A percentile compares a stretch with the other conserved stretches of the same genome.
These are phyloP conservation scores for Cinnamomum micranthum DNA, from an alignment of 164 flowering plant genomes.

Conservation along the genomic window DNA sequence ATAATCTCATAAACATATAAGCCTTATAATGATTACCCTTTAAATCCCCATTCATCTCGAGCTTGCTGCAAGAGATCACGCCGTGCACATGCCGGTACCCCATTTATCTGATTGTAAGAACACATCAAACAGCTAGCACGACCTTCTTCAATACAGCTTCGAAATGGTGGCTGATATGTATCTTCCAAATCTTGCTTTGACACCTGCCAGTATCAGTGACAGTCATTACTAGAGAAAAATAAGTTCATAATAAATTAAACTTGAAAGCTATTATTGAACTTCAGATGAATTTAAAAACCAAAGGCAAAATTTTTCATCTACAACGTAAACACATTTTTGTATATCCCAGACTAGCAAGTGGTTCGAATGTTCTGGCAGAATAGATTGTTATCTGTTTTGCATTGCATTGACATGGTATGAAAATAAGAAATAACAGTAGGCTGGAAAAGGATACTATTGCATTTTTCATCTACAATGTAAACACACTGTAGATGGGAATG, in stretches of 20 bases:
- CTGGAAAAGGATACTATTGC: not conserved
- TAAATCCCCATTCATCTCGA: slow-evolving; percentile 77
- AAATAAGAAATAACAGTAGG: not conserved
- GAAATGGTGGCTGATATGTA: slow-evolving; percentile 82
- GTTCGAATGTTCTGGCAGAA: not conserved
- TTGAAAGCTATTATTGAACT: not conserved
- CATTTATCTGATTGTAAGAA: slow-evolving; percentile 81
- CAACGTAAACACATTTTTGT: too few relatives aligned
- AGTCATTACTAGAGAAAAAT: not conserved
- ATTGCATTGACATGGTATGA: not conserved
- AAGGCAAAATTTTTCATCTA: not conserved
- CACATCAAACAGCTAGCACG: slow-evolving; percentile 98
- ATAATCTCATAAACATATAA: not conserved
- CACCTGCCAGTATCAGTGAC: slow-evolving; percentile 38
- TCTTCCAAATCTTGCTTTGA: slow-evolving; percentile 83
- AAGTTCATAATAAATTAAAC: not conserved
- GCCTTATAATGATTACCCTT: slow-evolving; percentile 47
- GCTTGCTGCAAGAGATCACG: slow-evolving; percentile 55
- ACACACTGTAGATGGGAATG: not conserved
- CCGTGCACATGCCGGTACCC: slow-evolving; percentile 76
- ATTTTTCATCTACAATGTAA: not conserved
- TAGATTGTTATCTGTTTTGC: not conserved
- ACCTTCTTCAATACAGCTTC: slow-evolving; percentile 70
- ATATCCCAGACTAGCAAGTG: not conserved
- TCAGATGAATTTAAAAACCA: not conserved